Evolutionary conservation across 2,329 filamentous ascomycete species (phyloP).

Genomic region (Penicillium vulpinum): DNA sequence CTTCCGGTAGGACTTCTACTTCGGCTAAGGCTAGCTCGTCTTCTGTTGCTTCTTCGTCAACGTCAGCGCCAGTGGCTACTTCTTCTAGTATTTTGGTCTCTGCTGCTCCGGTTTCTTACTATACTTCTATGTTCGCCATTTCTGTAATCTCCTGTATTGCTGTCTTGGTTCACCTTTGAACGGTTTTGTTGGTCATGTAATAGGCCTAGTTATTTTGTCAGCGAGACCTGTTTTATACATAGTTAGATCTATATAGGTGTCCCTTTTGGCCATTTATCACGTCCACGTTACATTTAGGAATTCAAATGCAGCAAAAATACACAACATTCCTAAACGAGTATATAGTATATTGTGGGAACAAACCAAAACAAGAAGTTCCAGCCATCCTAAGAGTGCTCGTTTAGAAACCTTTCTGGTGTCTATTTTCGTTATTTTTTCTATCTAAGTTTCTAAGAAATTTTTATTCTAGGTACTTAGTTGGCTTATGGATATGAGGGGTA

Average conservation of each 20-base stretch:
- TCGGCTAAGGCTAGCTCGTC: conserved; percentile 11
- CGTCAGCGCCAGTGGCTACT: not conserved
- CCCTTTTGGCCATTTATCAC: not conserved
- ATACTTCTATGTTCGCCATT: not conserved
- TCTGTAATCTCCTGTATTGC: not conserved
- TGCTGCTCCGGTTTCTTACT: conserved; percentile 16
- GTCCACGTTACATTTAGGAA: not conserved
- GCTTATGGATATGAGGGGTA: too few species aligned
- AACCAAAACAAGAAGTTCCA: too few species aligned
- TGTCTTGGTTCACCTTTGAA: not conserved
- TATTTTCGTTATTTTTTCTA: too few species aligned
- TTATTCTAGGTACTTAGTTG: too few species aligned
- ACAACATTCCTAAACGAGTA: too few species aligned
- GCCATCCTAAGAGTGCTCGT: too few species aligned
- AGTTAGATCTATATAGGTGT: not conserved
- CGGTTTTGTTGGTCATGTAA: not conserved
- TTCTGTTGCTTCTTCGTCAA: conserved; percentile 14
- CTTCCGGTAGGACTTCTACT: not conserved
- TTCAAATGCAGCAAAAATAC: not conserved
- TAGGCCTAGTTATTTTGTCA: not conserved
- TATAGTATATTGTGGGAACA: too few species aligned
- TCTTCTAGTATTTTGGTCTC: conserved; percentile 2
- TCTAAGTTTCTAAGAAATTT: too few species aligned
- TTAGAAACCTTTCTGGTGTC: too few species aligned
- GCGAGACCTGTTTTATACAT: not conserved